Evolutionary conservation across 768 basidiomycete genomes (phyloP), one percentile per base, ranked within the genome.

Genomic region (Sarcomyxa edulis): DNA sequence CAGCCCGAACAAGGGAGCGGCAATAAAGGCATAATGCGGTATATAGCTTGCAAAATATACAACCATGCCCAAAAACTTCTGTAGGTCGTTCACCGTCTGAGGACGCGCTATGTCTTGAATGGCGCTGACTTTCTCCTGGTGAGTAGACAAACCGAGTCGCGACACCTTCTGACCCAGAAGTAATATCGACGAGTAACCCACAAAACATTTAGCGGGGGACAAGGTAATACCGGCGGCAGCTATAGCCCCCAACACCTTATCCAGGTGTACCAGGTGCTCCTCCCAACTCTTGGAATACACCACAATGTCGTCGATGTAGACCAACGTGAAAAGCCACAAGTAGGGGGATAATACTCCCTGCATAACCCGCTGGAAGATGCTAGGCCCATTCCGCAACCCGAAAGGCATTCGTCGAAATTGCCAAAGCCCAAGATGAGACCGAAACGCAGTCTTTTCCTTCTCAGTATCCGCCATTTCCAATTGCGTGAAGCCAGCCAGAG

Each of bases 401-500:
- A 35, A 35, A 6, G 33, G 33, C 33, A 35, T 35, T 6, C 33
- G 33, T 35, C 15, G 40, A 44, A 71, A 71, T 42, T 72, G 67
- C 22, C 42, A 64, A 0, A 69, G 45, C 7, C 69, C 70, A 23
- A 46, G 35, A 42, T 69, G 70, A 0, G 58, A 59, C 3, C 60
- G 40, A 35, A 72, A 71, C 0, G 65, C 65, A 0, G 60, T 57
- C 27, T 62, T 61, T 19, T 61, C 53, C 9, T 46, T 41, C n/a
- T 55, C 58, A 7, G 56, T 45, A 0, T 52, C 43, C 0, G 39
- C 41, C 32, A 67, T 52, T 29, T 53, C 47, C 1, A 67, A 39
- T 40, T 72, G 71, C 0, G 61, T 66, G 39, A 69, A 72, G 6
- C 68, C 65, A n/a, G n/a, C n/a, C n/a, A n/a, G n/a, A n/a, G n/a